phyloP scores from a whole-genome alignment of 2,329 filamentous ascomycete genomes.

The Kalaharituber pfeilii region DNA sequence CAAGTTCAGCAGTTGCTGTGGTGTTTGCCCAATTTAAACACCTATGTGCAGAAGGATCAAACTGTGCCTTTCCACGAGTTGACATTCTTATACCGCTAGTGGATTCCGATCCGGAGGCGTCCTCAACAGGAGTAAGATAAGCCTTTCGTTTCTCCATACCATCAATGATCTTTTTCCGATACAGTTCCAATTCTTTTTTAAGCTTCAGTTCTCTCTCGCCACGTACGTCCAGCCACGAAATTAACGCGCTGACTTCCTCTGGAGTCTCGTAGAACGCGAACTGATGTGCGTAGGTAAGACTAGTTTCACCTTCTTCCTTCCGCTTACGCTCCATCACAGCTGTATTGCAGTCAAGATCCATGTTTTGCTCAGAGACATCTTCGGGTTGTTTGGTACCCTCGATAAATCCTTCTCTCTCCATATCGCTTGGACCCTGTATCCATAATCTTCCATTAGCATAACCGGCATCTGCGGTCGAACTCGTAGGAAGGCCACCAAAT shows the following conservation, averaged over 20 bases:
- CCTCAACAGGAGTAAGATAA: slow-evolving; percentile 44
- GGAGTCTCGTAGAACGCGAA: slow-evolving; percentile 87
- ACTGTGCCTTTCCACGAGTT: slow-evolving; percentile 44
- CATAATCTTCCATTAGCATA: slow-evolving; percentile 93
- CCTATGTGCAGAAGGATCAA: slow-evolving; percentile 33
- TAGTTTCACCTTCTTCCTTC: slow-evolving; percentile 66
- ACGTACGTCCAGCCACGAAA: slow-evolving; percentile 75
- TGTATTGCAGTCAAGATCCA: slow-evolving; percentile 35
- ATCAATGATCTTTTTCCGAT: slow-evolving; percentile 54
- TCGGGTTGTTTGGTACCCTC: slow-evolving; percentile 19
- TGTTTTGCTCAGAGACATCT: slow-evolving; percentile 10
- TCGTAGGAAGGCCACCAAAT: slow-evolving; percentile 69
- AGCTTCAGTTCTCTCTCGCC: slow-evolving; percentile 75
- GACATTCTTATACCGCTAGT: slow-evolving; percentile 39
- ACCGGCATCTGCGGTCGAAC: slow-evolving; percentile 68
- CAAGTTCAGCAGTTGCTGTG: slow-evolving; percentile 40
- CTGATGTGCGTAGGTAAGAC: slow-evolving; percentile 56
- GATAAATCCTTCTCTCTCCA: slow-evolving; percentile 57
- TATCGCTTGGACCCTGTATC: slow-evolving; percentile 85
- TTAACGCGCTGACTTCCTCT: slow-evolving; percentile 56
- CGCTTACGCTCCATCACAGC: slow-evolving; percentile 73
- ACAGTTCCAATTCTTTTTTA: slow-evolving; percentile 65
- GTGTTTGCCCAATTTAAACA: slow-evolving; percentile 51
- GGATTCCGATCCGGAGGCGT: slow-evolving; percentile 33
- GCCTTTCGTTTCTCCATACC: slow-evolving; percentile 65